These are phyloP conservation scores for Hibiscus tridactylites DNA, from an alignment of 345 rosid genomes.

Conservation along the genomic window DNA sequence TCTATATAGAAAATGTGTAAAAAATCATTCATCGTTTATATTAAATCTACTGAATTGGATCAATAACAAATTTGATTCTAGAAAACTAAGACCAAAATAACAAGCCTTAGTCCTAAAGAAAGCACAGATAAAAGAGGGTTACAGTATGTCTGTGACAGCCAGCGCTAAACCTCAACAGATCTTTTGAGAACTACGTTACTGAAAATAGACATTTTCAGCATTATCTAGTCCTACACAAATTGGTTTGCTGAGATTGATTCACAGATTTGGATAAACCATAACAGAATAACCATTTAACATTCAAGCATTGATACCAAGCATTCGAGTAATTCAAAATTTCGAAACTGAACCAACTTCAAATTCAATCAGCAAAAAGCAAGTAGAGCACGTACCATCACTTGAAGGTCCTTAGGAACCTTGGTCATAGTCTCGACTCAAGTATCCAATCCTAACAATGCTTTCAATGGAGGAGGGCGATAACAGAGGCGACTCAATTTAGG, in stretches of 20 bases:
- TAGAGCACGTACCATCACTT: constrained; percentile 55
- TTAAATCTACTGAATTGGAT: background rate
- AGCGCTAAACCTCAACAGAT: background rate
- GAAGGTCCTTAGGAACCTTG: constrained; percentile 30
- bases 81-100: background rate
- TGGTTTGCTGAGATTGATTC: background rate
- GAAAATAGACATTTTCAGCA: background rate
- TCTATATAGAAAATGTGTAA: background rate
- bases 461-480: no score
- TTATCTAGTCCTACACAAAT: background rate
- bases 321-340: background rate
- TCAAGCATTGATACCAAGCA: background rate
- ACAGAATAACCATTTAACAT: background rate
- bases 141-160: background rate
- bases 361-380: background rate
- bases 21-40: background rate
- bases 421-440: background rate
- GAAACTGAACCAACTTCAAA: background rate
- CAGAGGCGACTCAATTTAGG: no score
- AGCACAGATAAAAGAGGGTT: no score
- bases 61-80: background rate
- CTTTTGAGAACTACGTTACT: background rate
- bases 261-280: background rate
- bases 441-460: no score
- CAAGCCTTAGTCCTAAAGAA: background rate